A percentile compares a stretch with the other conserved stretches of the same genome.
Conservation (phyloP, 2,329 filamentous ascomycete species). For the Fusarium sp. region DNA sequence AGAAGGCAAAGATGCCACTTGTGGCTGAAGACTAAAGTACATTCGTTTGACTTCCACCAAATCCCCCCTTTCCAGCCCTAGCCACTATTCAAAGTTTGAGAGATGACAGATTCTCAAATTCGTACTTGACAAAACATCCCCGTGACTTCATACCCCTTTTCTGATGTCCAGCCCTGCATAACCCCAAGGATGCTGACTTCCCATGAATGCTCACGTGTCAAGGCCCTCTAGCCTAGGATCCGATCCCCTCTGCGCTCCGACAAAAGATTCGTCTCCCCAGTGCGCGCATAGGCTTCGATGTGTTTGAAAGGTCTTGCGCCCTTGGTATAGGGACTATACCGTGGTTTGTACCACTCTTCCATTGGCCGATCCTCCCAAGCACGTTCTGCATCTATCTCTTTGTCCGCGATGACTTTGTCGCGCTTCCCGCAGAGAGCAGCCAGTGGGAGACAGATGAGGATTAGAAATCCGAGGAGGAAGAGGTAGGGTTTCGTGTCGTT, state of each 20-base stretch:
- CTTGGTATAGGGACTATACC: neutral
- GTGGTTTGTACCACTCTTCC: neutral
- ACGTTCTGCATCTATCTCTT: neutral
- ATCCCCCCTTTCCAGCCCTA: neutral
- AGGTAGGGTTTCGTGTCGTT: neutral
- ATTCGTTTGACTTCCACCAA: neutral
- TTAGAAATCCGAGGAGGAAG: neutral
- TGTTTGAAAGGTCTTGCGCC: neutral
- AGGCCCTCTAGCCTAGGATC: too few species aligned
- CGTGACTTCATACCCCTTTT: neutral
- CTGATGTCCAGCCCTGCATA: neutral
- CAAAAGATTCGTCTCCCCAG: neutral
- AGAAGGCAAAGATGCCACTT: neutral
- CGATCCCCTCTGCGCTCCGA: neutral
- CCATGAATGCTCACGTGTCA: neutral
- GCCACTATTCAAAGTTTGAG: neutral
- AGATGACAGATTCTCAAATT: neutral
- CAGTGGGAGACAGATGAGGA: neutral
- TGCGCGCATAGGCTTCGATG: neutral
- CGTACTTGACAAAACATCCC: neutral
- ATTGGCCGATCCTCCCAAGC: neutral
- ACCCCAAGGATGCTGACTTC: slow-evolving; percentile 26
- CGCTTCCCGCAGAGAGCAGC: neutral
- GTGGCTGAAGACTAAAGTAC: neutral
- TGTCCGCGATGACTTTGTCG: neutral